A percentile compares a stretch with the other conserved stretches of the same genome.
These are phyloP conservation scores for Blumeria graminis DNA, from an alignment of 2,329 filamentous ascomycete species.

Conservation along the genomic window DNA sequence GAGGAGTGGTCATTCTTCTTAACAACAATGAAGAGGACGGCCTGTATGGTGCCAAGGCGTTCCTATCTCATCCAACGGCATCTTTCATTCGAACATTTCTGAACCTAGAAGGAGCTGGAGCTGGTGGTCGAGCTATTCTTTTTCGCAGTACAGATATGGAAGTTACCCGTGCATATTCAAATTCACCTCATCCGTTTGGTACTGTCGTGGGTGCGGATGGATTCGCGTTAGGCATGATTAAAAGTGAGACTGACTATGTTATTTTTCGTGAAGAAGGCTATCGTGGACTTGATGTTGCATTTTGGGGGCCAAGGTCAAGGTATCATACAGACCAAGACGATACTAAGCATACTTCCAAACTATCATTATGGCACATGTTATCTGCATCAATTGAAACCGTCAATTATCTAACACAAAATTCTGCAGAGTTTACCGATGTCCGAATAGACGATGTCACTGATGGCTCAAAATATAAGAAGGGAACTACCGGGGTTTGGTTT, in stretches of 20 bases:
- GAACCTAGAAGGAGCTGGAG: conserved; percentile 86
- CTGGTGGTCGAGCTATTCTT: conserved; percentile 64
- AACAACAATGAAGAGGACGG: conserved; percentile 96
- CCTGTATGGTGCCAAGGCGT: conserved; percentile 65
- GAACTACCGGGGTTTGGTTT: conserved; percentile 67
- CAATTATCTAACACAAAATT: conserved; percentile 43
- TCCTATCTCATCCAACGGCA: conserved; percentile 59
- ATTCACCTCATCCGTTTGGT: conserved; percentile 54
- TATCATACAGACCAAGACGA: conserved; percentile 91
- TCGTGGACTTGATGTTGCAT: conserved; percentile 76
- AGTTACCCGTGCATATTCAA: conserved; percentile 55
- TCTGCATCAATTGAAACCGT: conserved; percentile 58
- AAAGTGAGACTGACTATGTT: conserved; percentile 73
- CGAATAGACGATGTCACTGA: conserved; percentile 21
- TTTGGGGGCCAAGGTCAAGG: conserved; percentile 60
- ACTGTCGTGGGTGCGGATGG: conserved; percentile 63
- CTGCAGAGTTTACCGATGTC: conserved; percentile 32
- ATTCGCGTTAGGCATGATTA: conserved; percentile 54
- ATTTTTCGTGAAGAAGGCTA: conserved; percentile 62
- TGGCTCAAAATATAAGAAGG: conserved; percentile 38
- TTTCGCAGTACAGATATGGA: conserved; percentile 78
- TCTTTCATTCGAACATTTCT: conserved; percentile 68
- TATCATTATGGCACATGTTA: conserved; percentile 81
- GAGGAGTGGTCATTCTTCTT: conserved; percentile 61
- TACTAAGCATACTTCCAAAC: conserved; percentile 45